Percentiles rank a stretch among this genome's conserved stretches.
phyloP scores from a whole-genome alignment of 257 asterid genomes.

The Buddleja alternifolia region DNA sequence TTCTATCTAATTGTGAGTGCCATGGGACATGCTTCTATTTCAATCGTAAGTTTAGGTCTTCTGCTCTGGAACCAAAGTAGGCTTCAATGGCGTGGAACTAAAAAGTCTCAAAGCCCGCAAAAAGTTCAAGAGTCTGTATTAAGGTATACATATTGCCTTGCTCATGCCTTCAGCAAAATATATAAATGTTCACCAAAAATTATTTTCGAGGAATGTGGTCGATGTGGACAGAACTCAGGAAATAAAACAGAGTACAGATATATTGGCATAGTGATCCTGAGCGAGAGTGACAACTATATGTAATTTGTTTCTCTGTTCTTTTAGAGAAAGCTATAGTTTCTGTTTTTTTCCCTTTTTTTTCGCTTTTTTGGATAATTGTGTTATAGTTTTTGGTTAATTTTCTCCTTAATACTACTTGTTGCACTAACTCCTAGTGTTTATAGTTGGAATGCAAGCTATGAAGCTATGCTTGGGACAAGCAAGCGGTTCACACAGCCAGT shows the following conservation, averaged over 20 bases:
- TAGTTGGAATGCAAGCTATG: constrained; percentile 75
- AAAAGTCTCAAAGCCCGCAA: constrained; percentile 37
- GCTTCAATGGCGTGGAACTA: constrained; percentile 57
- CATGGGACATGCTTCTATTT: background rate
- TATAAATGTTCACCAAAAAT: background rate
- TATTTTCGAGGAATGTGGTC: background rate
- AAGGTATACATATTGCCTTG: constrained; percentile 39
- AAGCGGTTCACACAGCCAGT: constrained; percentile 63
- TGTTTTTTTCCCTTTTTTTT: too few relatives aligned
- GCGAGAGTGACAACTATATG: background rate
- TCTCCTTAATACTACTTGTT: background rate
- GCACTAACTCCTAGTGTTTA: constrained; percentile 2
- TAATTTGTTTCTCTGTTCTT: background rate
- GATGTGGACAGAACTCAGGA: background rate
- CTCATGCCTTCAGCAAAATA: background rate
- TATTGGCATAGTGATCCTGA: background rate
- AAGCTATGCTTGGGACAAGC: constrained; percentile 65
- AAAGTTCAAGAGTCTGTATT: constrained; percentile 50
- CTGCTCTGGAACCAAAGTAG: constrained; percentile 70
- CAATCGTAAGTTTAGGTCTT: constrained; percentile 42
- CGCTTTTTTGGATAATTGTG: too few relatives aligned
- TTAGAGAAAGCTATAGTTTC: background rate
- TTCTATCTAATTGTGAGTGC: background rate
- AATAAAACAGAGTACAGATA: background rate
- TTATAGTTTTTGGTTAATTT: too few relatives aligned